These are phyloP conservation scores for Cardamine chenopodiifolia DNA, from an alignment of 345 rosid genomes.

Conservation along the genomic window DNA sequence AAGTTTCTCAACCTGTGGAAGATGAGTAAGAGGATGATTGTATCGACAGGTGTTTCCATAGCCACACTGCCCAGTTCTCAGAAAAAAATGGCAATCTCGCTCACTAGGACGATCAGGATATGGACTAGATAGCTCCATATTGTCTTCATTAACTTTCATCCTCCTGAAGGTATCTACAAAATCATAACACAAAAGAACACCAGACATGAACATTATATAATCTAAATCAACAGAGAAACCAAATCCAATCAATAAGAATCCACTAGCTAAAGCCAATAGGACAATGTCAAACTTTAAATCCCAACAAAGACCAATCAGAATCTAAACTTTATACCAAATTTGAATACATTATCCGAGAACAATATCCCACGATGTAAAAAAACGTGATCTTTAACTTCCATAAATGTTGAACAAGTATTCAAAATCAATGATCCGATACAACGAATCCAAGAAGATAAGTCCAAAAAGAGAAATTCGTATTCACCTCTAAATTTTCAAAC, in stretches of 20 bases:
- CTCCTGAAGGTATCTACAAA: slow-evolving; percentile 52
- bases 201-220: slow-evolving; percentile 9
- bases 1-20: slow-evolving; percentile 49
- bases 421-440: slow-evolving; percentile 32
- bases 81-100: slow-evolving; percentile 63
- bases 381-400: slow-evolving; percentile 21
- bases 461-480: slow-evolving; percentile 19
- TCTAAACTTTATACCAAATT: slow-evolving; percentile 14
- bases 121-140: slow-evolving; percentile 47
- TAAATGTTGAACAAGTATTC: slow-evolving; percentile 16
- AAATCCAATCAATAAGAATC: slow-evolving; percentile 3
- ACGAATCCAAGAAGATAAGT: slow-evolving; percentile 32
- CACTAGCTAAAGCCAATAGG: neutral
- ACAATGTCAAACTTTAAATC: slow-evolving; percentile 33
- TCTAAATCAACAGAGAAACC: neutral
- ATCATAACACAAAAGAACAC: slow-evolving; percentile 16
- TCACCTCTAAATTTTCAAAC: slow-evolving; percentile 5
- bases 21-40: slow-evolving; percentile 73
- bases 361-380: slow-evolving; percentile 8
- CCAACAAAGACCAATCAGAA: slow-evolving; percentile 21
- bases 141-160: slow-evolving; percentile 60
- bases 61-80: slow-evolving; percentile 72
- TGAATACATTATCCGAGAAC: slow-evolving; percentile 14
- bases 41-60: slow-evolving; percentile 73
- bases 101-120: slow-evolving; percentile 84